phyloP scores from a whole-genome alignment of 176 grass and related monocot species.

The Phoenix roebelenii region DNA sequence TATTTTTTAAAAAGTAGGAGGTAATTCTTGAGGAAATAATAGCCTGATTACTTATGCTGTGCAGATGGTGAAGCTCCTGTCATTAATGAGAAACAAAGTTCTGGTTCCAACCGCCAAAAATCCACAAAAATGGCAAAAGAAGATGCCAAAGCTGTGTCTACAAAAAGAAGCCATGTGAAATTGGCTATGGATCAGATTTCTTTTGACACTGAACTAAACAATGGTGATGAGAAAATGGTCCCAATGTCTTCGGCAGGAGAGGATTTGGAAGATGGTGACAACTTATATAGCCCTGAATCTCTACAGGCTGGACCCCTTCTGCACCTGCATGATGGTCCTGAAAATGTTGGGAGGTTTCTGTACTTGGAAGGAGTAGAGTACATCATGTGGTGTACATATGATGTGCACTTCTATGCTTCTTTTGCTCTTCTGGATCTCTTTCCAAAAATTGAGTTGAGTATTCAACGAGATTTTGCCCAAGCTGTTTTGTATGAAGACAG shows the following conservation, averaged over 20 bases:
- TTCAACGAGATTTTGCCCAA: conserved; percentile 88
- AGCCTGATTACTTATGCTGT: not conserved
- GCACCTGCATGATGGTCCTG: conserved; percentile 34
- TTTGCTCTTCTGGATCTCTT: conserved; percentile 90
- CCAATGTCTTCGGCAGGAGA: conserved; percentile 14
- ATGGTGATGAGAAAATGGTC: conserved; percentile 23
- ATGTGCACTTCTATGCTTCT: conserved; percentile 96
- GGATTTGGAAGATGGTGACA: conserved; percentile 21
- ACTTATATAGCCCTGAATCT: conserved; percentile 11
- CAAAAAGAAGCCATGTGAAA: conserved; percentile 3
- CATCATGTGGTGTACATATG: conserved; percentile 96
- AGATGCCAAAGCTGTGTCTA: conserved; percentile 15
- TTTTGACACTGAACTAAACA: conserved; percentile 4
- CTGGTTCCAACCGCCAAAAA: conserved; percentile 27
- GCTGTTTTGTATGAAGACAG: conserved; percentile 81
- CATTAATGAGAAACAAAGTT: conserved; percentile 34
- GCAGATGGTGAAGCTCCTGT: conserved; percentile 69
- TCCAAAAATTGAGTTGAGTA: conserved; percentile 86
- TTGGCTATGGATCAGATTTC: conserved; percentile 3
- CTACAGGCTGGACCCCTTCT: conserved; percentile 20
- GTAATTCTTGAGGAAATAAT: too few species aligned
- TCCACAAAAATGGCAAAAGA: not conserved
- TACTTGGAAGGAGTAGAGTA: conserved; percentile 96
- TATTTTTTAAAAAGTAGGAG: too few species aligned
- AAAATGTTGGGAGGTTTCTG: conserved; percentile 87